A percentile compares a stretch with the other conserved stretches of the same genome.
Conservation (phyloP, 257 asterid species). For the Henckelia pumila region DNA sequence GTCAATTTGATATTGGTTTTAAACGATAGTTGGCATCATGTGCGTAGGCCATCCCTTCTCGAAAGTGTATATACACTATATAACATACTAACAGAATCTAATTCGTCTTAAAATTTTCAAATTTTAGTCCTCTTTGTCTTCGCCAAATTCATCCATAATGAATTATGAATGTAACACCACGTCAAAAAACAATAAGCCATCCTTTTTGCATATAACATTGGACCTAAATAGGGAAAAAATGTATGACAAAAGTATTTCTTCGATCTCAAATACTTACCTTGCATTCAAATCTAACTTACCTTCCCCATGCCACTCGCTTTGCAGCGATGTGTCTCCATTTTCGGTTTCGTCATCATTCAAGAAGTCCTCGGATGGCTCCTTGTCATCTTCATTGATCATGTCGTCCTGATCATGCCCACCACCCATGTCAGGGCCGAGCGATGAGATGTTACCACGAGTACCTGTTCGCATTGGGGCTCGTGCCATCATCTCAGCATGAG, state of each 20-base stretch:
- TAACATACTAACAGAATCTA: no score
- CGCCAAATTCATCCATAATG: background rate
- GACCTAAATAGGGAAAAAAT: background rate
- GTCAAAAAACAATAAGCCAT: no score
- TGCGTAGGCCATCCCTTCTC: no score
- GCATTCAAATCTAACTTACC: slow-evolving; percentile 51
- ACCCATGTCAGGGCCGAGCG: slow-evolving; percentile 43
- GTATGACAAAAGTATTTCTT: background rate
- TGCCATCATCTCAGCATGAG: slow-evolving; percentile 81
- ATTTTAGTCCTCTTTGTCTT: background rate
- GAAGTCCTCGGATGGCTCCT: slow-evolving; percentile 94
- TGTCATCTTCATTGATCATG: slow-evolving; percentile 79
- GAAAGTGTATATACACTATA: no score
- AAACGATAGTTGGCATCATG: no score
- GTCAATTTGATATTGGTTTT: no score
- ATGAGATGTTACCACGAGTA: slow-evolving; percentile 43
- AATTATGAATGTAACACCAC: no score
- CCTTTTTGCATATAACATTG: no score
- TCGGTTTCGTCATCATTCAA: slow-evolving; percentile 80
- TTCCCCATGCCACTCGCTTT: slow-evolving; percentile 46
- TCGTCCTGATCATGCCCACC: slow-evolving; percentile 69
- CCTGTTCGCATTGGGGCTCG: slow-evolving; percentile 65
- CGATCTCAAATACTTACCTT: slow-evolving; percentile 25
- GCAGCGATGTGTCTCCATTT: slow-evolving; percentile 37
- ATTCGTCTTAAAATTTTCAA: no score